Base-by-base conservation (phyloP, 2,329 filamentous ascomycete species). In the Diaporthe helianthi region DNA sequence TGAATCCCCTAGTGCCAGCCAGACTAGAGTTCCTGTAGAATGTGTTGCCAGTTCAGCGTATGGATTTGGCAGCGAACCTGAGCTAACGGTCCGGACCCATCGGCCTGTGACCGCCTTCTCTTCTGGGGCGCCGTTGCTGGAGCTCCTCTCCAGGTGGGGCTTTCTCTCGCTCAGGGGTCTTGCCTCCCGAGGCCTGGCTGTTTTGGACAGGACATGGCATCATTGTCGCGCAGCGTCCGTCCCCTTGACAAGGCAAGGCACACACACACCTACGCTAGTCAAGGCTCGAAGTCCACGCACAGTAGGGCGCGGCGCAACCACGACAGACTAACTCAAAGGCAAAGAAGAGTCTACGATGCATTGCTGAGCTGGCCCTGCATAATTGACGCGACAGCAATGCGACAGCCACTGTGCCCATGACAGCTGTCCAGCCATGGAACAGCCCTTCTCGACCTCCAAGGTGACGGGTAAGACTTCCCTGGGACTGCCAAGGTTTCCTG, bases 381-480 rank as follows among this genome's bases (percentile, higher is more conserved):
- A 63, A 8, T 4, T 44, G 19, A 49, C 44, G 58, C 58, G 58
- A 63, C 44, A 63, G 58, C 58, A 63, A 63, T 63, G 58, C 29
- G 41, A 63, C 55, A 29, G 38, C 53, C 24, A 46, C 51, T 58
- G 51, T 55, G 72, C 71, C 71, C 71, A 75, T 75, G 76, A 73
- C 73, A 73, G 77, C 78, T 80, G 78, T 79, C 78, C 80, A 80
- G 79, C n/a, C 76, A 90, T 90, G 88, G 88, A 90, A 82, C 86
- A 89, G 82, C 84, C 87, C 74, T 88, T 86, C 73, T 90, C 90
- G 77, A 90, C 89, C 75, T 92, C 90, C 75, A 93, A 93, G 85
- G 92, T 93, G 76, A 93, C 90, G 78, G 90, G 91, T 92, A 83
- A 66, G 29, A 79, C 36, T 15, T 12, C 13, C 36, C 12, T 33